Evolutionary conservation across 306 rosid genomes (phyloP), one percentile per base, ranked within the genome.

Genomic region (Acacia melanoxylon): DNA sequence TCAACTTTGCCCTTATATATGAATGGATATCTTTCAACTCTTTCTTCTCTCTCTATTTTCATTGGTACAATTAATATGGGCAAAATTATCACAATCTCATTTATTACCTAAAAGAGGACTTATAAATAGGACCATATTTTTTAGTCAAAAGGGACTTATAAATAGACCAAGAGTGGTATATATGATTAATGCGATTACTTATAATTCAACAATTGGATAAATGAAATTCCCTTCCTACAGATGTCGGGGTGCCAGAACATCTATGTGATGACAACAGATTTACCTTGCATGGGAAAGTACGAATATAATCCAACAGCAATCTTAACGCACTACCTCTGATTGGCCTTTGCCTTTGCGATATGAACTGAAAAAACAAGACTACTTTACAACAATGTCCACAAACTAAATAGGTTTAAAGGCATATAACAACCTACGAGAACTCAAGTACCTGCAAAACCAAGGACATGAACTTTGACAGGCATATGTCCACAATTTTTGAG

Each of bases 271-370:
- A 72, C 75, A 75, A 74, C 7, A 77, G 20, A 75, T 40, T 68
- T 88, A 95, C 99, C 94, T 92, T 95, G 91, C 96, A 89, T 2
- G 98, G 98, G 72, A 88, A 83, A 6, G 91, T 83, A 61, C 67
- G 89, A 59, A 92, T 46, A 86, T 92, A 95, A 76, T 86, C 91
- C 85, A 85, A 79, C 49, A 93, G 84, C 91, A 95, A 84, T 80
- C 88, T 91, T 85, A 89, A 83, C 81, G 97, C 87, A 76, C 91
- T 86, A 16, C 99, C 97, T 83, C 98, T 88, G 69, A 92, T 74
- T 73, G 94, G 97, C 74, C 89, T 91, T 73, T 93, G 87, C 87
- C 93, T 90, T 86, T 95, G 99, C 24, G 99, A 93, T 87, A 93
- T 83, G 84, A 92, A 95, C 99, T 93, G 88, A 59, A 79, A 84